Evolutionary conservation across 345 rosid species (phyloP).

Genomic region (Rhizophora mangle): DNA sequence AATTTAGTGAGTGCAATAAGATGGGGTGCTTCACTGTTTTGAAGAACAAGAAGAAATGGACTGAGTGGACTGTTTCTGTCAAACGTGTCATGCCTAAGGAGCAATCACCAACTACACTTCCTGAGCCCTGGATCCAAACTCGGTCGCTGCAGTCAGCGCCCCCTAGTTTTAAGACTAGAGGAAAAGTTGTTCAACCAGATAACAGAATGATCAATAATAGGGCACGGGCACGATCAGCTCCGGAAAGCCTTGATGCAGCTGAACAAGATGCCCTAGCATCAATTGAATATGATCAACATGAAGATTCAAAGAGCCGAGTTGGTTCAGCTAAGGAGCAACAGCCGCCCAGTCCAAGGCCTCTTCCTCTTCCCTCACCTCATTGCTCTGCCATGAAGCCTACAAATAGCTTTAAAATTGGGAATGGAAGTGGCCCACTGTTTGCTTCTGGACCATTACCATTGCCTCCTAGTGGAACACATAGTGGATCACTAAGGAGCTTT

Average conservation of each 20-base stretch:
- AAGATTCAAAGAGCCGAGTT: constrained; percentile 50
- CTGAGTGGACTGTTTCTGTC: constrained; percentile 38
- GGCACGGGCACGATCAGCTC: constrained; percentile 73
- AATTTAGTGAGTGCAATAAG: constrained; percentile 28
- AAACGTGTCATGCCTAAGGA: constrained; percentile 52
- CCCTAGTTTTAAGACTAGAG: constrained; percentile 86
- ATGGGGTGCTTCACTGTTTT: constrained; percentile 82
- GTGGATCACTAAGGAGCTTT: constrained; percentile 58
- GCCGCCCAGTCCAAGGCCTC: constrained; percentile 69
- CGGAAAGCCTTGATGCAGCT: constrained; percentile 76
- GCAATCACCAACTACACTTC: constrained; percentile 64
- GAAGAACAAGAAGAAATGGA: constrained; percentile 77
- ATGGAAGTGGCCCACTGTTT: constrained; percentile 55
- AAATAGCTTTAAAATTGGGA: constrained; percentile 65
- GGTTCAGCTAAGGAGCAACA: constrained; percentile 41
- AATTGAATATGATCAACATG: constrained; percentile 60
- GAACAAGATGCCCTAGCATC: constrained; percentile 67
- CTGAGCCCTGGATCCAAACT: constrained; percentile 62
- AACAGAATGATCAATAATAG: constrained; percentile 39
- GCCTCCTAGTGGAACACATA: constrained; percentile 51
- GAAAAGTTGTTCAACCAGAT: constrained; percentile 53
- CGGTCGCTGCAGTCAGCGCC: constrained; percentile 88
- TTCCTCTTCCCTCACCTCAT: constrained; percentile 79
- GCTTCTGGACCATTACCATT: constrained; percentile 89
- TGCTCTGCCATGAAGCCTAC: constrained; percentile 44